Evolutionary conservation across 106 monocot genomes (phyloP).

Genomic region (Allium sativum): DNA sequence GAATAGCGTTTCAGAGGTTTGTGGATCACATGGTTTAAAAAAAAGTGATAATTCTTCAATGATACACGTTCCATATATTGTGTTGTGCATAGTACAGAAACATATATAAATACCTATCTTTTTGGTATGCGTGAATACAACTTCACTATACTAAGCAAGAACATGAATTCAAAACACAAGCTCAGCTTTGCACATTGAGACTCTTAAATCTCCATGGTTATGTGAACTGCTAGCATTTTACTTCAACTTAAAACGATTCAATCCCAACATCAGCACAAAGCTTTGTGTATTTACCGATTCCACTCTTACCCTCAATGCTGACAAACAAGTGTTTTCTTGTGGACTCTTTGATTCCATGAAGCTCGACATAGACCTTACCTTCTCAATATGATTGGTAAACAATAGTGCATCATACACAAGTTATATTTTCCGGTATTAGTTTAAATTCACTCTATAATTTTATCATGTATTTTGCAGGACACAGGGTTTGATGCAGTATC

Average conservation of each 20-base stretch:
- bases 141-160: constrained; percentile 83
- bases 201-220: constrained; percentile 89
- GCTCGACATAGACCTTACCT: constrained; percentile 69
- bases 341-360: constrained; percentile 63
- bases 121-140: constrained; percentile 10
- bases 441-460: background rate
- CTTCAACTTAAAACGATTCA: constrained; percentile 45
- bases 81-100: no score
- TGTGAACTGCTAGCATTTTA: constrained; percentile 78
- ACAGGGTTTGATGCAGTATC: constrained; percentile 75
- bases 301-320: constrained; percentile 42
- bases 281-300: constrained; percentile 47
- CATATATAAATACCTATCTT: no score
- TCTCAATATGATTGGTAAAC: constrained; percentile 85
- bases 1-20: no score
- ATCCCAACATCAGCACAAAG: constrained; percentile 7
- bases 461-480: constrained; percentile 33
- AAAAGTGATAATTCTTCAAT: no score
- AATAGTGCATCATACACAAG: background rate
- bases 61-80: no score
- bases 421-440: background rate
- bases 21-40: no score
- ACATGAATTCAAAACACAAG: constrained; percentile 52
- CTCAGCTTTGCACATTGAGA: constrained; percentile 70
- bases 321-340: constrained; percentile 48